Evolutionary conservation across 495 filamentous ascomycete genomes (phyloP).

Genomic region (Recurvomyces mirabilis): DNA sequence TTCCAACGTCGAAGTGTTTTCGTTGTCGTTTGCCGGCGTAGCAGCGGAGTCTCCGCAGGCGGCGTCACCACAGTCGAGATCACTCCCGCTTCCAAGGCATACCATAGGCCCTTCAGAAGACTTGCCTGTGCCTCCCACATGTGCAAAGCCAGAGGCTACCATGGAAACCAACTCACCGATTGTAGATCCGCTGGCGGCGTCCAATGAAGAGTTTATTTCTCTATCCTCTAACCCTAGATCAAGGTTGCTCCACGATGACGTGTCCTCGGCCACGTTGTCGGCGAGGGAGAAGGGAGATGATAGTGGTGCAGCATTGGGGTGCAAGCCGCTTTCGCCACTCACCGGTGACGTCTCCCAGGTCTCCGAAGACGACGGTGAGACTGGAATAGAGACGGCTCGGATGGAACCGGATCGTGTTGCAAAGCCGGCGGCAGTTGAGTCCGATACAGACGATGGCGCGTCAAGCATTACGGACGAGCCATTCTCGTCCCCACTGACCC

Average conservation of each 20-base stretch:
- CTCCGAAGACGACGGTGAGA: not conserved
- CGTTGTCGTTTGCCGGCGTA: not conserved
- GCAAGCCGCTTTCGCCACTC: not conserved
- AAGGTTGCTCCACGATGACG: slow-evolving; percentile 1
- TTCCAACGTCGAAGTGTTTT: too few species aligned
- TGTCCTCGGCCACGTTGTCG: slow-evolving; percentile 1
- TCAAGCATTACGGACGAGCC: not conserved
- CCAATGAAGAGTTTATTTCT: not conserved
- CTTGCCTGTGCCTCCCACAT: not conserved
- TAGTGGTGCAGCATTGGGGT: slow-evolving; percentile 1
- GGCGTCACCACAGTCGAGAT: not conserved
- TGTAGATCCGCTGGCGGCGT: not conserved
- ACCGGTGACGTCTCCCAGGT: not conserved
- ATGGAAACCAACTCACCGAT: not conserved
- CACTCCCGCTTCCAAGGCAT: not conserved
- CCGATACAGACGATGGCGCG: not conserved
- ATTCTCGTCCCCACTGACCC: not conserved
- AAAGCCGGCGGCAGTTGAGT: not conserved
- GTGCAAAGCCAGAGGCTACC: not conserved
- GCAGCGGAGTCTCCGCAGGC: slow-evolving; percentile 1
- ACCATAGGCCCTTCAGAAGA: slow-evolving; percentile 1
- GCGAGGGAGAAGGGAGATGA: slow-evolving; percentile 1
- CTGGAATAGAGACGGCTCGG: not conserved
- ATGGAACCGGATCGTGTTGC: not conserved
- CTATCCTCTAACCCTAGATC: not conserved